Percentiles rank a stretch among this genome's conserved stretches.
Conservation (phyloP, 116 monocot species). For the Posidonia oceanica region DNA sequence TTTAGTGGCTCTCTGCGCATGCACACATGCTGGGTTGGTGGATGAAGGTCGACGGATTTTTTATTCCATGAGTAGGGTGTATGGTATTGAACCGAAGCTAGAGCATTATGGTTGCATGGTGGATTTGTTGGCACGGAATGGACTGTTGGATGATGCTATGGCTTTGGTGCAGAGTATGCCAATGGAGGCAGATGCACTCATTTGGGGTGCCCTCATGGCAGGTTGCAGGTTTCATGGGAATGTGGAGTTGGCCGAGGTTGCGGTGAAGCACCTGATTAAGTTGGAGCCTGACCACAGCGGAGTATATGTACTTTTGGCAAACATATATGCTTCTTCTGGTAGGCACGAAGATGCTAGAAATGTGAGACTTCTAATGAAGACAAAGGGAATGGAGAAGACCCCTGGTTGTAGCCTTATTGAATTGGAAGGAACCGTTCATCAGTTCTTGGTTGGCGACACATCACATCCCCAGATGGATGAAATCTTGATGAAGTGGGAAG, state of each 20-base stretch:
- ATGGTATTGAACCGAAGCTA: constrained; percentile 19
- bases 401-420: constrained; percentile 29
- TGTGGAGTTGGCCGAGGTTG: constrained; percentile 23
- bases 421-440: constrained; percentile 14
- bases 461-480: constrained; percentile 17
- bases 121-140: constrained; percentile 23
- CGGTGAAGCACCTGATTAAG: constrained; percentile 12
- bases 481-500: constrained; percentile 15
- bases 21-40: constrained; percentile 23
- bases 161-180: constrained; percentile 14
- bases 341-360: constrained; percentile 19
- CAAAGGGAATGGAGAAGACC: constrained; percentile 19
- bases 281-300: constrained; percentile 19
- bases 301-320: constrained; percentile 18
- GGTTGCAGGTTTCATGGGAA: constrained; percentile 22
- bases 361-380: constrained; percentile 16
- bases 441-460: constrained; percentile 21
- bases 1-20: constrained; percentile 20
- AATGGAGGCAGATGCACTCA: constrained; percentile 15
- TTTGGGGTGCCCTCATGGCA: constrained; percentile 32
- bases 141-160: constrained; percentile 18
- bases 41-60: constrained; percentile 18
- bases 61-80: constrained; percentile 10
- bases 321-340: constrained; percentile 24
- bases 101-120: constrained; percentile 33